Conservation (phyloP, 768 basidiomycete species). For the Auriscalpium vulgare region DNA sequence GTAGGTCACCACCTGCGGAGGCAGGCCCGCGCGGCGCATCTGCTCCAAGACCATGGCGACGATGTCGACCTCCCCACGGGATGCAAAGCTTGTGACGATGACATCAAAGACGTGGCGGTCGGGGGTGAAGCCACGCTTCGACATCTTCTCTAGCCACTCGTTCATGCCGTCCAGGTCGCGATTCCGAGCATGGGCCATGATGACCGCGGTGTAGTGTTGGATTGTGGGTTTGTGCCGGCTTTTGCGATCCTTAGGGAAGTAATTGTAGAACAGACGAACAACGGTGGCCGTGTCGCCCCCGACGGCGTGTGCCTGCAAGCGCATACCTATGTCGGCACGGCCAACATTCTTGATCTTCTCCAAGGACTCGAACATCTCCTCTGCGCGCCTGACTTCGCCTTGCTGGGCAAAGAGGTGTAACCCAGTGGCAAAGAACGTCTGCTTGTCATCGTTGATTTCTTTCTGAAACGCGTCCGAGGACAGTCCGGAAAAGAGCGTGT, state of each 20-base stretch:
- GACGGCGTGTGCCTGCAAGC: constrained; percentile 51
- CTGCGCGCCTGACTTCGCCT: constrained; percentile 38
- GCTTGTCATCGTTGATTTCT: not conserved
- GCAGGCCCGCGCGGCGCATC: constrained; percentile 47
- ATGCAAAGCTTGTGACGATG: constrained; percentile 50
- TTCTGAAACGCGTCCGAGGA: constrained; percentile 2
- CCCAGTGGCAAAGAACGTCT: constrained; percentile 29
- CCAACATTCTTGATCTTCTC: constrained; percentile 20
- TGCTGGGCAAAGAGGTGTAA: constrained; percentile 44
- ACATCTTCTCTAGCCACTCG: constrained; percentile 47
- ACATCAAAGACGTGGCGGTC: constrained; percentile 51
- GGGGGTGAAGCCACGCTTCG: constrained; percentile 40
- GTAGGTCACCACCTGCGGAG: constrained; percentile 47
- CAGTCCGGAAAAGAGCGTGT: constrained; percentile 32
- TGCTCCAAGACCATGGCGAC: constrained; percentile 44
- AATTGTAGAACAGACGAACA: constrained; percentile 42
- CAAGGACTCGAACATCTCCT: constrained; percentile 35
- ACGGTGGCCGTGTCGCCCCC: constrained; percentile 34
- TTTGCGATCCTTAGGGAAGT: constrained; percentile 33
- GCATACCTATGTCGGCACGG: constrained; percentile 29
- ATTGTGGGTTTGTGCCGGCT: constrained; percentile 32
- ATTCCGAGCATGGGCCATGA: constrained; percentile 43
- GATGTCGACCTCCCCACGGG: constrained; percentile 44
- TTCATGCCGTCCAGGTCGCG: constrained; percentile 43
- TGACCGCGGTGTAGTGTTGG: constrained; percentile 47